Percentiles rank a stretch among this genome's conserved stretches.
phyloP scores from a whole-genome alignment of 768 basidiomycete species.

The Mycena filopes region DNA sequence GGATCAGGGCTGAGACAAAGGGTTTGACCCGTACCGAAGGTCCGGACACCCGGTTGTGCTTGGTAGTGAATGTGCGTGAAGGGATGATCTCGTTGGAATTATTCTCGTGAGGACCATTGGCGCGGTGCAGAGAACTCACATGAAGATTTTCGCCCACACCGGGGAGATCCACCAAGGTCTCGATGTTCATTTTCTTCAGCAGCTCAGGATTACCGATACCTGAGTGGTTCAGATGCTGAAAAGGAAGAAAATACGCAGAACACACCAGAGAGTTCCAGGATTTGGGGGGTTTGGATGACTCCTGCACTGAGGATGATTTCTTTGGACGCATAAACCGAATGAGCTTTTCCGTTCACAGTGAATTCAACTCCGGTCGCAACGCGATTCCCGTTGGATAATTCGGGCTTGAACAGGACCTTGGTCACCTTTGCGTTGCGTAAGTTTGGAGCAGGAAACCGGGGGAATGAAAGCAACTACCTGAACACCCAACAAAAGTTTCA shows the following conservation, averaged over 20 bases:
- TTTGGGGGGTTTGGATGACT: neutral
- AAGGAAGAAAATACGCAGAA: slow-evolving; percentile 19
- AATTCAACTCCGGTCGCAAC: slow-evolving; percentile 19
- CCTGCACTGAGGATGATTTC: slow-evolving; percentile 7
- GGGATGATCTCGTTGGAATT: neutral
- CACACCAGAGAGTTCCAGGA: neutral
- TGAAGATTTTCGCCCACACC: slow-evolving; percentile 46
- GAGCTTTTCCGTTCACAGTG: neutral
- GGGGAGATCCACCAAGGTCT: slow-evolving; percentile 40
- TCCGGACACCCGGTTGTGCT: slow-evolving; percentile 6
- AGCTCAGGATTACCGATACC: slow-evolving; percentile 36
- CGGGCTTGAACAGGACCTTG: slow-evolving; percentile 18
- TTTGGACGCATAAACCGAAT: slow-evolving; percentile 3
- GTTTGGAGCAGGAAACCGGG: too few relatives aligned
- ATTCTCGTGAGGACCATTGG: neutral
- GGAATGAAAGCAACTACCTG: slow-evolving; percentile 6
- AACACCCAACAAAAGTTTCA: slow-evolving; percentile 11
- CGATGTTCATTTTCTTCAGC: slow-evolving; percentile 32
- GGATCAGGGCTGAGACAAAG: too few relatives aligned
- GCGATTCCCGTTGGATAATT: neutral
- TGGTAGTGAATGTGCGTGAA: slow-evolving; percentile 9
- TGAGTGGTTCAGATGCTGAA: neutral
- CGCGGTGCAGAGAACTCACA: neutral
- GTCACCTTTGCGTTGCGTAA: slow-evolving; percentile 6
- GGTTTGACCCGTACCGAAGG: slow-evolving; percentile 9